Conservation (phyloP, 176 grass and related monocot genomes). For the bread wheat (Triticum aestivum) region DNA sequence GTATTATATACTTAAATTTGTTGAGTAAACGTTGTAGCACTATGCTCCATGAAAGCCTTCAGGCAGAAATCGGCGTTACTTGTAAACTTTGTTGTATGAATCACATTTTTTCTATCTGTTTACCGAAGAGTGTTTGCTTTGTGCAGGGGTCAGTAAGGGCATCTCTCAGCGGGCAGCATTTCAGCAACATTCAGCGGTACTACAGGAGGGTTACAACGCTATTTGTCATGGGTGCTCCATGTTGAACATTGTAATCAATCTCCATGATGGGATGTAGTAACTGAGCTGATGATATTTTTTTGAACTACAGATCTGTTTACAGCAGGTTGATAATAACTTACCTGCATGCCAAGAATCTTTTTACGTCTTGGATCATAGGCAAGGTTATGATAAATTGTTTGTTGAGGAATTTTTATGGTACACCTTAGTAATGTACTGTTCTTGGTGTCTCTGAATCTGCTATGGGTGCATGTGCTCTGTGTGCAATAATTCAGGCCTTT, state of each 20-base stretch:
- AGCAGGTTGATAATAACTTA: slow-evolving; percentile 21
- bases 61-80: not conserved
- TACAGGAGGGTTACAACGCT: not conserved
- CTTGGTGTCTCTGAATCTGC: no score
- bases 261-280: not conserved
- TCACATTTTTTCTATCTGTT: not conserved
- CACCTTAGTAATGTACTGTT: no score
- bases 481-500: no score
- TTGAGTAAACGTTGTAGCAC: not conserved
- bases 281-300: not conserved
- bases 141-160: slow-evolving; percentile 42
- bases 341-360: not conserved
- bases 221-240: not conserved
- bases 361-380: not conserved
- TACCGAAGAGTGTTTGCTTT: slow-evolving; percentile 11
- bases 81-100: not conserved
- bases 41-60: not conserved
- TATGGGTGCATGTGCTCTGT: no score
- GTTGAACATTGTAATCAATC: not conserved
- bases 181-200: not conserved
- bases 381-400: not conserved
- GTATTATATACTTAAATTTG: not conserved
- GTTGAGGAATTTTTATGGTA: not conserved
- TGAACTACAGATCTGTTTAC: not conserved
- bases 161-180: not conserved